These are phyloP conservation scores for Sonneratia caseolaris DNA, from an alignment of 345 rosid species.

Conservation along the genomic window DNA sequence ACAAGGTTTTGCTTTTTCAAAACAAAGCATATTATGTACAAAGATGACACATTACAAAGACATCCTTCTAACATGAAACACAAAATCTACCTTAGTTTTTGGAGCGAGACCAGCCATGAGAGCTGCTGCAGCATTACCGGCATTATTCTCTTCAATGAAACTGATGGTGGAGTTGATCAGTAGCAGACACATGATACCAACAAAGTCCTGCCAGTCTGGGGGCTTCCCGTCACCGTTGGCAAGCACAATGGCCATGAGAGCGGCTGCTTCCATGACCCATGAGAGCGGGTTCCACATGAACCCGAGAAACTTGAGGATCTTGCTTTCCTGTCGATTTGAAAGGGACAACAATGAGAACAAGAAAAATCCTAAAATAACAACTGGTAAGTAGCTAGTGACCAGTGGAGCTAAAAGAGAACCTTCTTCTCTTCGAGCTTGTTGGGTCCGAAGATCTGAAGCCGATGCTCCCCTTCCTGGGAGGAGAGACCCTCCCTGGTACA, in stretches of 20 bases:
- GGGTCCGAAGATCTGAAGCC: constrained; percentile 39
- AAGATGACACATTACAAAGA: no score
- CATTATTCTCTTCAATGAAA: constrained; percentile 35
- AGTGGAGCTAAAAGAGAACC: constrained; percentile 7
- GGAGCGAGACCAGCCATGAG: constrained; percentile 39
- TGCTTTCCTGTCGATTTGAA: constrained; percentile 22
- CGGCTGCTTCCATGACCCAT: constrained; percentile 40
- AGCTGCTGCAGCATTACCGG: constrained; percentile 37
- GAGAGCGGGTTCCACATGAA: constrained; percentile 40
- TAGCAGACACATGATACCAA: constrained; percentile 28
- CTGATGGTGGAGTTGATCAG: constrained; percentile 34
- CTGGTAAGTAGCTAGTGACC: not conserved
- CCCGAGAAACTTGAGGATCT: constrained; percentile 31
- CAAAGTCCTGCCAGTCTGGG: constrained; percentile 35
- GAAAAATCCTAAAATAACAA: not conserved
- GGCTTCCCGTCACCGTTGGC: constrained; percentile 27
- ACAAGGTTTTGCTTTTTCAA: no score
- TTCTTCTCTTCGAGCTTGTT: constrained; percentile 45
- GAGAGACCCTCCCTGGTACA: constrained; percentile 29
- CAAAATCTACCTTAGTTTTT: constrained; percentile 22
- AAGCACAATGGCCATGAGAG: constrained; percentile 32
- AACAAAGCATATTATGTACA: no score
- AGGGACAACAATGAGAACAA: not conserved
- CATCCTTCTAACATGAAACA: not conserved
- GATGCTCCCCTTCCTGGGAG: constrained; percentile 29